Conservation (phyloP, 345 rosid species). For the Stellera chamaejasme region DNA sequence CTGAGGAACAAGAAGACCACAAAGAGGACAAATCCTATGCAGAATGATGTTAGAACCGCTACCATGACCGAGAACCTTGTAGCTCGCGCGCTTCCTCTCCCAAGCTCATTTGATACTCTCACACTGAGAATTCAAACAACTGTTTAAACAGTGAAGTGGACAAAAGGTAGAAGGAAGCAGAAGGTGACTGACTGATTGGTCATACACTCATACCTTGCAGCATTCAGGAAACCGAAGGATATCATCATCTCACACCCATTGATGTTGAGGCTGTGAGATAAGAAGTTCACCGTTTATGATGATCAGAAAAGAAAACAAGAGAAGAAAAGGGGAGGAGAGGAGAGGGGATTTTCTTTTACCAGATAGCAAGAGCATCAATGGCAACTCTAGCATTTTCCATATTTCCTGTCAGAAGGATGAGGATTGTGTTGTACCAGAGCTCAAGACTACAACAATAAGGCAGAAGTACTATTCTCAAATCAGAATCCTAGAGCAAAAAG, state of each 20-base stretch:
- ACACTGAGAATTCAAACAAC: conserved; percentile 32
- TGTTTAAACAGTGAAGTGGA: background rate
- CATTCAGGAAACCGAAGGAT: conserved; percentile 68
- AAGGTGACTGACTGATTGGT: background rate
- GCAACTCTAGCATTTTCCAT: conserved; percentile 59
- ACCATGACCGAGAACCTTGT: conserved; percentile 44
- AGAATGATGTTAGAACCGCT: conserved; percentile 39
- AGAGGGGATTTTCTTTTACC: conserved; percentile 28
- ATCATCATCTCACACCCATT: conserved; percentile 84
- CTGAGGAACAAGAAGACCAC: conserved; percentile 35
- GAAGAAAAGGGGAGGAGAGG: background rate
- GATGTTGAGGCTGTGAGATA: conserved; percentile 47
- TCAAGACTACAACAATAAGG: conserved; percentile 38
- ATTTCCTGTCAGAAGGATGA: conserved; percentile 62
- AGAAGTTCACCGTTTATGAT: background rate
- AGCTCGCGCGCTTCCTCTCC: conserved; percentile 48
- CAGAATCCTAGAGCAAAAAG: background rate
- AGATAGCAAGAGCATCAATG: conserved; percentile 74
- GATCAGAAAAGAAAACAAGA: background rate
- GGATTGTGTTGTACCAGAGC: conserved; percentile 76
- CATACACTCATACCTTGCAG: conserved; percentile 40
- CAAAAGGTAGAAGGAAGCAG: background rate
- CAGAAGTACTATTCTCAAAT: conserved; percentile 6
- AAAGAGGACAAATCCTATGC: conserved; percentile 40
- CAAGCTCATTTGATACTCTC: conserved; percentile 79